A percentile compares a stretch with the other conserved stretches of the same genome.
Conservation (phyloP, 768 basidiomycete genomes). For the Porpolomopsis calyptriformis region DNA sequence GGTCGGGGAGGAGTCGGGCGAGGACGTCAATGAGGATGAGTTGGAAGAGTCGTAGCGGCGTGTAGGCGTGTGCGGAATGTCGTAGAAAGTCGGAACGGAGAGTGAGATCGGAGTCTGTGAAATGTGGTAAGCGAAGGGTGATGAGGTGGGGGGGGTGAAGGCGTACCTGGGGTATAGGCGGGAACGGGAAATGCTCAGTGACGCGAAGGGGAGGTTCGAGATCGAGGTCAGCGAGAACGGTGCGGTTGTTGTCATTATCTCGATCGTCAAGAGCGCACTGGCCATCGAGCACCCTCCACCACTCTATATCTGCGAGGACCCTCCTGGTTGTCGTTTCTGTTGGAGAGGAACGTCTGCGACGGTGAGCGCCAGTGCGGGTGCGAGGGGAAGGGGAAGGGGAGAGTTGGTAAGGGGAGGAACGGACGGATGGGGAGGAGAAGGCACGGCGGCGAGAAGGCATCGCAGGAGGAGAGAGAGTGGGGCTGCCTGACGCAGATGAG, state of each 20-base stretch:
- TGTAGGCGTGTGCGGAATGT: constrained; percentile 43
- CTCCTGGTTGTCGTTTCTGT: constrained; percentile 56
- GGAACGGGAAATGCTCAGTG: constrained; percentile 12
- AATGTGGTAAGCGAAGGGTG: constrained; percentile 9
- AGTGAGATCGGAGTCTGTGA: constrained; percentile 20
- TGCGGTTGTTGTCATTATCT: constrained; percentile 29
- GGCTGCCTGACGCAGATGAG: constrained; percentile 38
- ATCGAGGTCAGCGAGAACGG: constrained; percentile 28
- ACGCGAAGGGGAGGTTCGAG: too few species aligned
- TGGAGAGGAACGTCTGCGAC: constrained; percentile 55
- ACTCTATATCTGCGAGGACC: constrained; percentile 79
- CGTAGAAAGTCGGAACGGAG: constrained; percentile 40
- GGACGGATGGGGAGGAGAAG: constrained; percentile 56
- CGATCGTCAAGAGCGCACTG: constrained; percentile 44
- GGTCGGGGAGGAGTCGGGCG: constrained; percentile 34
- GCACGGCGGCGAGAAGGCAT: constrained; percentile 79
- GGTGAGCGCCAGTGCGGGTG: constrained; percentile 27
- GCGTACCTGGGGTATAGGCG: constrained; percentile 30
- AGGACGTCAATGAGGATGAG: constrained; percentile 48
- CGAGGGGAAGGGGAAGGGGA: constrained; percentile 26
- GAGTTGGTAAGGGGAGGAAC: constrained; percentile 55
- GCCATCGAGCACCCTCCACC: constrained; percentile 73
- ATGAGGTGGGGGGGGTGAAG: too few species aligned
- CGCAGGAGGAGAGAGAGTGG: constrained; percentile 20
- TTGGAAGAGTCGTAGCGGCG: constrained; percentile 28